Base-by-base conservation (phyloP, 768 basidiomycete species). In the Macrolepiota dolichaula region DNA sequence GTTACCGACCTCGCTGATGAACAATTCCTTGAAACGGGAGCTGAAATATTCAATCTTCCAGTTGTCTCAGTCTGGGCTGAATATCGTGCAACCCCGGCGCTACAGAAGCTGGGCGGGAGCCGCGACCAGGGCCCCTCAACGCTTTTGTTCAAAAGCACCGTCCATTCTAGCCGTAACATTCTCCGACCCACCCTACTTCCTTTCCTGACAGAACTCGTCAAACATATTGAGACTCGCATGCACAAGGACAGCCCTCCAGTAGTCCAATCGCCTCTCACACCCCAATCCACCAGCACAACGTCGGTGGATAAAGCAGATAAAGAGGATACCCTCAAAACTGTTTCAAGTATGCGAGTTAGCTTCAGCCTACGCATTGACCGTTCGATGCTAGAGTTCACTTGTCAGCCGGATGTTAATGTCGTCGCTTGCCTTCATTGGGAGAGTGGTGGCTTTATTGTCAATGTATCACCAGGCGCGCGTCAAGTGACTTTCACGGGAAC, bases 341-440 rank as follows among this genome's bases (percentile, higher is more conserved):
- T 75, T 19, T 78, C 81, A 19, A 80, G 82, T 62, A 77, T 94
- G 70, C 86, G 87, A 57, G 85, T 96, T 65, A 90, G 84, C 62
- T 85, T 97, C 74, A 94, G 92, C 66, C 79, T 98, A 36, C 91
- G 92, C 29, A 96, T 98, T 65, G 94, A 98, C 69, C 84, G 88
- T 68, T 98, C 96, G 0, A 87, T 82, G 57, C 80, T 98, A 53
- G 87, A 91, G 61, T 76, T 98, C 27, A 92, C 91, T 0, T 98
- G 96, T 65, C 86, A 88, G 62, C 94, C 94, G 0, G 93, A 95
- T 68, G 92, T 94, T 55, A 94, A 96, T 64, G 96, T 97, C n/a
- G 81, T 89, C 44, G 93, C 92, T 13, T 89, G 88, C 1, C 69
- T 97, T 36, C 83, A 92, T 51, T 98, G 96, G 96, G 90, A 96